phyloP scores from a whole-genome alignment of 78 protist genomes.

The Isochrysis galbana region DNA sequence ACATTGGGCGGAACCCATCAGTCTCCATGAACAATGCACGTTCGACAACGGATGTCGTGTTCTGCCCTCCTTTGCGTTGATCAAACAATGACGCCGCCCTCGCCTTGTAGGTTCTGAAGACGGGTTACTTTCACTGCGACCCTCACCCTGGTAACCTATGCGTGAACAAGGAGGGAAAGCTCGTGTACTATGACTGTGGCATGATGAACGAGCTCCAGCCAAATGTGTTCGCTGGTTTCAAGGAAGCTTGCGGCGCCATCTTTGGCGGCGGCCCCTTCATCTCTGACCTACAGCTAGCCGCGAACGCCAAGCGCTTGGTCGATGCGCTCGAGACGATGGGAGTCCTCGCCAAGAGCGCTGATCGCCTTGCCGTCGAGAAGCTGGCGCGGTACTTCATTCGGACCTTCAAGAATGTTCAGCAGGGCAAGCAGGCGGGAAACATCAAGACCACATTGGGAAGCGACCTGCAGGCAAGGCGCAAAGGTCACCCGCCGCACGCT shows the following conservation, averaged over 20 bases:
- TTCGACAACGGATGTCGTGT: too few species aligned
- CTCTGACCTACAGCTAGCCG: background rate
- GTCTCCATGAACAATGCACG: too few species aligned
- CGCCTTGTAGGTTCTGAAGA: too few species aligned
- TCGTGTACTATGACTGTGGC: slow-evolving; percentile 40
- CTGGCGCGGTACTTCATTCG: slow-evolving; percentile 24
- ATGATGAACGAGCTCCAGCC: slow-evolving; percentile 38
- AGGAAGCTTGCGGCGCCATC: background rate
- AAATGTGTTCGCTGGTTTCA: background rate
- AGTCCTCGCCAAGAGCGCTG: background rate
- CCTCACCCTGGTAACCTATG: slow-evolving; percentile 42
- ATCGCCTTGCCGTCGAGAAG: slow-evolving; percentile 1
- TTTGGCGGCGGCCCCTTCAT: slow-evolving; percentile 22
- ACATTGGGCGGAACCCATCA: too few species aligned
- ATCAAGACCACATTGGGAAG: background rate
- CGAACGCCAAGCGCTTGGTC: background rate
- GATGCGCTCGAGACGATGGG: slow-evolving; percentile 24
- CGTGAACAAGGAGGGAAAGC: background rate
- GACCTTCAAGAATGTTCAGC: background rate
- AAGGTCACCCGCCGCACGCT: too few species aligned
- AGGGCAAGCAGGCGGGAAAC: background rate
- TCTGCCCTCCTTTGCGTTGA: too few species aligned
- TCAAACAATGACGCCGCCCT: too few species aligned
- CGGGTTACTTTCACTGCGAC: slow-evolving; percentile 49
- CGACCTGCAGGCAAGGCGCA: slow-evolving; percentile 26